These are phyloP conservation scores for Claviceps paspali DNA, from an alignment of 2,329 filamentous ascomycete species.

Conservation along the genomic window DNA sequence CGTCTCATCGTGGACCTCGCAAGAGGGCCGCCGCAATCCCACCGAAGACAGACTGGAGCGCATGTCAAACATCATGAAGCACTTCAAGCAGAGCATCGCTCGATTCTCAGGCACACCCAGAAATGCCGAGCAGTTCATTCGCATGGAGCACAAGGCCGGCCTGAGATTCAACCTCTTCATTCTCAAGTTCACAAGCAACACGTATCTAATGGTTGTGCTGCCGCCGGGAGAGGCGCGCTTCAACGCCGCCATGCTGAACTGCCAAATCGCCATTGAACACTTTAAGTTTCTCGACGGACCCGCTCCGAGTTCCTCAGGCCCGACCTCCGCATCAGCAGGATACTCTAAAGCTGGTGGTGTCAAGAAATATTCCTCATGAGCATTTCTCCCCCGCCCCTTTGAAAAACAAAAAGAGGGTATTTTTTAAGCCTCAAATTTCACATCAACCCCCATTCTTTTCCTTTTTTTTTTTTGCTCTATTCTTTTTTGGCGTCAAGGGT, in stretches of 20 bases:
- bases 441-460: too few relatives aligned
- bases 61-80: conserved; percentile 94
- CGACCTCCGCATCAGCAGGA: conserved; percentile 10
- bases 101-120: conserved; percentile 69
- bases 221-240: conserved; percentile 84
- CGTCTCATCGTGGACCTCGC: conserved; percentile 78
- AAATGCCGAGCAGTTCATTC: conserved; percentile 64
- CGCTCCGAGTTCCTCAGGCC: conserved; percentile 12
- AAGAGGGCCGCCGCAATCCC: conserved; percentile 63
- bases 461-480: background rate
- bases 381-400: too few relatives aligned
- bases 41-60: conserved; percentile 85
- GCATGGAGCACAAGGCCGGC: conserved; percentile 66
- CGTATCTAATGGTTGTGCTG: conserved; percentile 83
- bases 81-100: conserved; percentile 77
- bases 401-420: too few relatives aligned
- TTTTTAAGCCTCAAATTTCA: too few relatives aligned
- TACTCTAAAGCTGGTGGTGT: background rate
- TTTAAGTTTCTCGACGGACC: conserved; percentile 54
- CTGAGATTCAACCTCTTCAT: conserved; percentile 83
- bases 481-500: conserved; percentile 2
- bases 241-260: conserved; percentile 82
- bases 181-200: conserved; percentile 92
- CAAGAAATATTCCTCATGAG: too few relatives aligned
- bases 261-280: conserved; percentile 68